Conservation (phyloP, 139 green algal species). For the Auxenochlorella pyrenoidosa region DNA sequence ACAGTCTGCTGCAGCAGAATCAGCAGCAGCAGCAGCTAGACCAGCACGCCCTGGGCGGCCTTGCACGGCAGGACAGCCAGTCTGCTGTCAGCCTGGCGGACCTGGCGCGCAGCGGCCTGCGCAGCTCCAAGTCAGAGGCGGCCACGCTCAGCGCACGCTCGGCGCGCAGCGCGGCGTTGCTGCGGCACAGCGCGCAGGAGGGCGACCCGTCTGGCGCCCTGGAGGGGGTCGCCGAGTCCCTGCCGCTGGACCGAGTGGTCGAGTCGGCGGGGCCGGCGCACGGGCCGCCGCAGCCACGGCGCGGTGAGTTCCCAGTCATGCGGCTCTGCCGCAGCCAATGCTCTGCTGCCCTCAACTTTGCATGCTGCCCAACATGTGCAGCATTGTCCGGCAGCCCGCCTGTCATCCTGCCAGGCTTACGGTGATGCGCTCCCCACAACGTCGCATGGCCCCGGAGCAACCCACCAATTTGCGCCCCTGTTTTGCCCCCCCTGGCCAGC, state of each 20-base stretch:
- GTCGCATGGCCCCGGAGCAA: no score
- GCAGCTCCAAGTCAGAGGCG: conserved; percentile 4
- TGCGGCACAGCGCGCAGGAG: background rate
- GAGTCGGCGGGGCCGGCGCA: background rate
- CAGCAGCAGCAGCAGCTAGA: background rate
- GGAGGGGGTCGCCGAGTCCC: background rate
- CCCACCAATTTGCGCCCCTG: no score
- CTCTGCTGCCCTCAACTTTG: background rate
- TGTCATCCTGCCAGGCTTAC: background rate
- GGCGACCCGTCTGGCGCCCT: background rate
- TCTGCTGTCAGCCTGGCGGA: background rate
- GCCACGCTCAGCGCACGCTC: background rate
- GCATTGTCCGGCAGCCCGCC: no score
- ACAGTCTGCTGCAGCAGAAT: background rate
- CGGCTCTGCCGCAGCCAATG: background rate
- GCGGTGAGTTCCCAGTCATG: background rate
- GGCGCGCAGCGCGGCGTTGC: background rate
- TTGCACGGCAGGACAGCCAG: background rate
- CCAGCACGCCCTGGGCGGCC: background rate
- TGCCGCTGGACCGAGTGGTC: background rate
- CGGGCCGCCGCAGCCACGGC: background rate
- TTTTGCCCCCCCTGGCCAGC: no score
- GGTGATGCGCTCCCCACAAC: no score
- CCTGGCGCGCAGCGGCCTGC: background rate
- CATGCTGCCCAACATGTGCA: background rate